These are phyloP conservation scores for Silene coronaria DNA, from an alignment of 179 eudicot genomes.

Conservation along the genomic window DNA sequence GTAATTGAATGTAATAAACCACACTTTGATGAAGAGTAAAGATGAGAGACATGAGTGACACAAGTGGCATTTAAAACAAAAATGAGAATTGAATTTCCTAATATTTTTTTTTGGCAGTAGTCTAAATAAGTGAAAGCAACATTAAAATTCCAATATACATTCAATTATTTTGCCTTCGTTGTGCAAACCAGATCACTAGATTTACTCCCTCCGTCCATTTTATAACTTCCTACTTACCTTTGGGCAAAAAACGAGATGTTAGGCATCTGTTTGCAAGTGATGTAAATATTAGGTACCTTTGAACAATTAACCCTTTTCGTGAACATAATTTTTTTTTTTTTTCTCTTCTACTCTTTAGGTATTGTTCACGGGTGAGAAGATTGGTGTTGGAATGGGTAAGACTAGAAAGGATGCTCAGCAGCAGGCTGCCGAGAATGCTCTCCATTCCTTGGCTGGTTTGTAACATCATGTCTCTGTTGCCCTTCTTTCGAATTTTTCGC, in stretches of 20 bases:
- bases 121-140: too few species aligned
- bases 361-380: conserved; percentile 82
- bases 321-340: neutral
- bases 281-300: neutral
- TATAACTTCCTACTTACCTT: too few species aligned
- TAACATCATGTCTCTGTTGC: neutral
- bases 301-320: neutral
- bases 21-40: too few species aligned
- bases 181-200: too few species aligned
- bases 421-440: conserved; percentile 92
- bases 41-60: too few species aligned
- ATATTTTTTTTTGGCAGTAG: too few species aligned
- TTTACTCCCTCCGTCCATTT: too few species aligned
- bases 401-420: conserved; percentile 97
- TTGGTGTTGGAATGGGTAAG: conserved; percentile 89
- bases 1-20: too few species aligned
- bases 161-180: too few species aligned
- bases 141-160: too few species aligned
- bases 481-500: neutral
- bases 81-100: too few species aligned
- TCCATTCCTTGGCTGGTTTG: conserved; percentile 76
- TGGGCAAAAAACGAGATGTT: neutral
- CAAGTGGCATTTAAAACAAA: too few species aligned
- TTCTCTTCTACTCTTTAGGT: conserved; percentile 44
- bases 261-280: neutral